Evolutionary conservation across 768 basidiomycete genomes (phyloP), one percentile per base, ranked within the genome.

Genomic region (Boletellus emodensis): DNA sequence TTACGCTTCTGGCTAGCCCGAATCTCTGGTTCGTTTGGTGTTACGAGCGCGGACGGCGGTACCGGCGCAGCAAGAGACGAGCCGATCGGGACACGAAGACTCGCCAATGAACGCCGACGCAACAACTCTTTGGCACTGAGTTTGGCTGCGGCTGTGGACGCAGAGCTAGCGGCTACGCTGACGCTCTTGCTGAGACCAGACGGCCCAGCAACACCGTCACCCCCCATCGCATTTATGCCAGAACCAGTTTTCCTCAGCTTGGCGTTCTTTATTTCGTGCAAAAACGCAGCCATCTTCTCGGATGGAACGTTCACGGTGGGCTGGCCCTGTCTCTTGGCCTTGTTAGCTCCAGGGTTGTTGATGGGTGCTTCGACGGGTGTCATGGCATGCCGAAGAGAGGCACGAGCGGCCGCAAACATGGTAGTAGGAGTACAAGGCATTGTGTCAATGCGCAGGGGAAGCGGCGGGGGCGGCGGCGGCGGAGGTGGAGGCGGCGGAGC

Each of bases 261-360:
- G 22, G 82, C 85, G 1, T 79, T 84, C 73, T 89, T 90, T 76
- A 91, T 82, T 64, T 91, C 89, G 6, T 71, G 82, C 54, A 91
- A 66, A 60, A 91, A 91, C 1, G 84, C 87, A 0, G 84, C 85
- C 85, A 91, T 89, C 64, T 90, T 87, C 53, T 90, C 89, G 2
- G 84, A 76, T 0, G 86, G 77, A 10, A 91, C 74, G n/a, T 84
- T 85, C 11, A 90, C 73, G 0, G 85, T 81, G 0, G 88, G 83
- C 50, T 79, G 77, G 7, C 84, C 84, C 13, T 76, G 65, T 46
- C 79, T 78, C 47, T 61, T 70, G 33, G 65, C 49, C 34, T 72
- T 74, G 1, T 61, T 54, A 6, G 48, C 49, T 13, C 67, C 56
- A 6, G 67, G 74, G 10, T 61, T 69, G 57, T 85, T 87, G 47